Conservation (phyloP, 2,329 filamentous ascomycete species). For the Sclerotinia sclerotiorum region DNA sequence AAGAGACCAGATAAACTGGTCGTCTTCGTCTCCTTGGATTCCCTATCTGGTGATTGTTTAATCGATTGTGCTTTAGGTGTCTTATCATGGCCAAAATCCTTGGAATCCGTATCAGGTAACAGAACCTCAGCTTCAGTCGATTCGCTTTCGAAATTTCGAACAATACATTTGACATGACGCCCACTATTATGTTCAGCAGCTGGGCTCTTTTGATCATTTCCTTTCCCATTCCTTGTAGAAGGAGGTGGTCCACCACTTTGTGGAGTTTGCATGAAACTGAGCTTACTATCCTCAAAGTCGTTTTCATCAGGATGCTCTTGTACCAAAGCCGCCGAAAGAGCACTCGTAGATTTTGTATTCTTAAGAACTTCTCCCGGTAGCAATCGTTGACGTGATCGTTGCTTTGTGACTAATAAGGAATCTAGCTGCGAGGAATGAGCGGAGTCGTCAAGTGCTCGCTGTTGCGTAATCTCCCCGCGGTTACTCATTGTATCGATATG, state of each 20-base stretch:
- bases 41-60: background rate
- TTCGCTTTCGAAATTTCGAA: conserved; percentile 9
- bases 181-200: background rate
- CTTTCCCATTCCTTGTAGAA: background rate
- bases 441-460: background rate
- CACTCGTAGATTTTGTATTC: conserved; percentile 16
- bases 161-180: background rate
- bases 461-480: background rate
- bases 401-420: conserved; percentile 33
- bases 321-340: conserved; percentile 19
- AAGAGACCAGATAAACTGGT: background rate
- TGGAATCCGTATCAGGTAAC: background rate
- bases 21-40: background rate
- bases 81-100: background rate
- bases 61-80: background rate
- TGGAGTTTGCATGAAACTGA: conserved; percentile 7
- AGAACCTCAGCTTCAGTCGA: background rate
- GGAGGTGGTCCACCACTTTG: background rate
- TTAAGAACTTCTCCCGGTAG: conserved; percentile 11
- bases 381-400: conserved; percentile 18
- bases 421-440: conserved; percentile 18
- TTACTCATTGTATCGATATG: background rate
- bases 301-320: conserved; percentile 20
- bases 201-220: background rate
- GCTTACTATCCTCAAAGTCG: background rate